phyloP scores from a whole-genome alignment of 2,329 filamentous ascomycete genomes.

The Myrmaecium sp. region DNA sequence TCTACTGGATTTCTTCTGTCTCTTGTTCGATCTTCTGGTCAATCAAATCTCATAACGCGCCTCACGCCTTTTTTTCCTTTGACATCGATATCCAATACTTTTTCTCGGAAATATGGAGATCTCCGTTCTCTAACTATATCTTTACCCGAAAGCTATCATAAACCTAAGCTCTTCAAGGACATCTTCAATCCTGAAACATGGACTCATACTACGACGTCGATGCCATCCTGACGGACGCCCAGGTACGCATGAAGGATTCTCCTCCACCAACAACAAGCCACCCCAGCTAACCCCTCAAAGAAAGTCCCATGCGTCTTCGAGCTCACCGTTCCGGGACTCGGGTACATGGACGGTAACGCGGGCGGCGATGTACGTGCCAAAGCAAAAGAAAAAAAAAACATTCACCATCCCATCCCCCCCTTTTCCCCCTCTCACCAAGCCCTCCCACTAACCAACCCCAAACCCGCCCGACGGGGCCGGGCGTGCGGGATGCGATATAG shows the following conservation, averaged over 20 bases:
- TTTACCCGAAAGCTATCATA: no score
- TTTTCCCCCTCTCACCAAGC: conserved; percentile 1
- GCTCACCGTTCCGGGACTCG: conserved; percentile 70
- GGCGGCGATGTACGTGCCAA: conserved; percentile 39
- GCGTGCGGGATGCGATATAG: conserved; percentile 19
- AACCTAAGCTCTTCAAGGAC: no score
- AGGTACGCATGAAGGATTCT: conserved; percentile 31
- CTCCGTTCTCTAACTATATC: no score
- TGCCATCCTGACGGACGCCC: conserved; percentile 69
- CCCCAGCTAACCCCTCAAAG: conserved; percentile 26
- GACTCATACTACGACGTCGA: conserved; percentile 70
- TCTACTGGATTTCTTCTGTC: no score
- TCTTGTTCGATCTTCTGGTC: no score
- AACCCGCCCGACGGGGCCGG: no score
- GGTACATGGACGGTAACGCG: conserved; percentile 75
- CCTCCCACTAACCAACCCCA: conserved; percentile 10
- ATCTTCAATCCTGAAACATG: conserved; percentile 15
- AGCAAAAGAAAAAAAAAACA: no score
- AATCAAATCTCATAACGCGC: no score
- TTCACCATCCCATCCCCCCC: background rate
- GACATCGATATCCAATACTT: no score
- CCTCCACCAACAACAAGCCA: background rate
- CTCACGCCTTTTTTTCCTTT: no score
- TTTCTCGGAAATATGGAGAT: no score
- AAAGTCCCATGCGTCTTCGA: conserved; percentile 96